Evolutionary conservation across 73 alveolate species (phyloP).

Genomic region (Paramecium primaurelia): DNA sequence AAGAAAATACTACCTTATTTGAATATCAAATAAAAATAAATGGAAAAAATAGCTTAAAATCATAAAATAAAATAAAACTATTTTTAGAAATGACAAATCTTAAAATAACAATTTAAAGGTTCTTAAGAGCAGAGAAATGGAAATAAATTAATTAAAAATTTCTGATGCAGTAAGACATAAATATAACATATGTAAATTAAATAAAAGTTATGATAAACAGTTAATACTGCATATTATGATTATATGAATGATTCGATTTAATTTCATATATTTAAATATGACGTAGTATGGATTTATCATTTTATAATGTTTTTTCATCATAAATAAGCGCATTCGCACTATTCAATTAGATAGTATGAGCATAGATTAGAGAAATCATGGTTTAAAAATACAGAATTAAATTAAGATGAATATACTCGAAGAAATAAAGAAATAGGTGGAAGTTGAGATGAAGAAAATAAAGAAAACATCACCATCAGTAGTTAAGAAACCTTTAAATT

Average conservation of each 20-base stretch:
- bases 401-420: not conserved
- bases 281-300: not conserved
- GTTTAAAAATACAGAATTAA: not conserved
- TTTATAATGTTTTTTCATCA: not conserved
- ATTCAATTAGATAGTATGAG: not conserved
- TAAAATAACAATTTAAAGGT: too few relatives aligned
- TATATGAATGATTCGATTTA: not conserved
- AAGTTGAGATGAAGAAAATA: not conserved
- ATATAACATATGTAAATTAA: not conserved
- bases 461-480: not conserved
- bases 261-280: not conserved
- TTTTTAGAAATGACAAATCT: not conserved
- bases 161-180: not conserved
- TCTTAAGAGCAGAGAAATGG: not conserved
- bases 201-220: not conserved
- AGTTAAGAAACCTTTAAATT: not conserved
- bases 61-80: not conserved
- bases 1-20: too few relatives aligned
- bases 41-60: too few relatives aligned
- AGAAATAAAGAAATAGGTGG: not conserved
- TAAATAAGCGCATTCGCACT: not conserved
- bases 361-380: not conserved
- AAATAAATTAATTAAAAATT: not conserved
- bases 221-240: not conserved
- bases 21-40: too few relatives aligned